Conservation (phyloP, 1,284 basidiomycete genomes). For the Prillingera fragicola region DNA sequence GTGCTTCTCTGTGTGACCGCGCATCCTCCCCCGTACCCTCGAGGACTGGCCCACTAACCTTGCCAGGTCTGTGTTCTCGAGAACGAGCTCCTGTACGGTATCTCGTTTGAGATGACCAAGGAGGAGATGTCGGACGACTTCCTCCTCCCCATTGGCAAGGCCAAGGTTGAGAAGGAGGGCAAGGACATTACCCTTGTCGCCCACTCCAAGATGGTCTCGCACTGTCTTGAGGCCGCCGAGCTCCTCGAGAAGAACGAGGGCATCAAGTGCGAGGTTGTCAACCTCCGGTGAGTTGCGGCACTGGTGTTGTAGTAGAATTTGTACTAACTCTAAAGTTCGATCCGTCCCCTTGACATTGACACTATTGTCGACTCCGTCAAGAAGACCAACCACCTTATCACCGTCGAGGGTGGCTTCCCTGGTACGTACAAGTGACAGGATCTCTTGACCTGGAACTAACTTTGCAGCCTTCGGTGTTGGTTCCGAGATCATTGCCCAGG, state of each 20-base stretch:
- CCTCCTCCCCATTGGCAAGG: conserved; percentile 90
- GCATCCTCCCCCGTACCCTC: too few species aligned
- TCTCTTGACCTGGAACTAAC: conserved; percentile 2
- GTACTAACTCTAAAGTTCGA: conserved; percentile 28
- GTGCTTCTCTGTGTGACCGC: neutral
- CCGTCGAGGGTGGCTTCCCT: conserved; percentile 98
- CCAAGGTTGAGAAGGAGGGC: conserved; percentile 90
- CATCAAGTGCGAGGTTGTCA: conserved; percentile 96
- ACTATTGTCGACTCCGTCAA: conserved; percentile 93
- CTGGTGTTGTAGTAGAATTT: conserved; percentile 40
- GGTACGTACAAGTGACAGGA: conserved; percentile 19
- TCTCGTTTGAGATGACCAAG: conserved; percentile 88
- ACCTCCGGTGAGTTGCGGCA: conserved; percentile 75
- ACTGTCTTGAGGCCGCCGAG: conserved; percentile 88
- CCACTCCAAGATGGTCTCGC: conserved; percentile 93
- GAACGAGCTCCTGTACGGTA: conserved; percentile 98
- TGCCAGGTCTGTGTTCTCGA: conserved; percentile 81
- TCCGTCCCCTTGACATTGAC: conserved; percentile 90
- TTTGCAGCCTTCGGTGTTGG: conserved; percentile 80
- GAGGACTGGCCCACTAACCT: too few species aligned
- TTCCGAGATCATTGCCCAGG: conserved; percentile 94
- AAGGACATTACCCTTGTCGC: conserved; percentile 93
- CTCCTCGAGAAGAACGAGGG: conserved; percentile 84
- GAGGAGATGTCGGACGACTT: conserved; percentile 96
- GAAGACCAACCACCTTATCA: conserved; percentile 94